These are phyloP conservation scores for Diplodia seriata DNA, from an alignment of 2,329 filamentous ascomycete species.

Conservation along the genomic window DNA sequence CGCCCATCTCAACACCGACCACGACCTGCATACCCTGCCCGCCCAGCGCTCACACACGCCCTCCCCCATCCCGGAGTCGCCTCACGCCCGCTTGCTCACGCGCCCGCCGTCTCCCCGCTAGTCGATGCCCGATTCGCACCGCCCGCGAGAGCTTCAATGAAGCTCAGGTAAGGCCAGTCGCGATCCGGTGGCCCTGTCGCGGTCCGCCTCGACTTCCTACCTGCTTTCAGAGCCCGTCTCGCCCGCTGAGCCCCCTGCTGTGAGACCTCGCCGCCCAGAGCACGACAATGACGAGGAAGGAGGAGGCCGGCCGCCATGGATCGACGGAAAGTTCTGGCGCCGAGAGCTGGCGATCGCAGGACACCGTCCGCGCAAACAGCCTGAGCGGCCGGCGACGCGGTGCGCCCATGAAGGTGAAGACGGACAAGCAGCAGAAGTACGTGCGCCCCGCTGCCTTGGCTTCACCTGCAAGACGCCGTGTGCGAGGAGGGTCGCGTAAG, in stretches of 20 bases:
- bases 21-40: constrained; percentile 27
- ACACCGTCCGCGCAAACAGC: constrained; percentile 62
- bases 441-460: constrained; percentile 40
- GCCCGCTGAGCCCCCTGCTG: constrained; percentile 27
- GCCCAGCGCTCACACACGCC: constrained; percentile 23
- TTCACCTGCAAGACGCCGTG: constrained; percentile 20
- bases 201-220: constrained; percentile 32
- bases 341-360: constrained; percentile 70
- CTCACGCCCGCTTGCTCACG: constrained; percentile 16
- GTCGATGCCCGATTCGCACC: constrained; percentile 30
- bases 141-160: constrained; percentile 32
- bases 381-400: constrained; percentile 42
- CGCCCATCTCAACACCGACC: constrained; percentile 31
- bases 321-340: constrained; percentile 70
- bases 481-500: constrained; percentile 24
- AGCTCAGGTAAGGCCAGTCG: constrained; percentile 32
- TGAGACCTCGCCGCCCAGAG: constrained; percentile 30
- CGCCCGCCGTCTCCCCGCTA: constrained; percentile 21
- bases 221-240: constrained; percentile 33
- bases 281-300: constrained; percentile 68
- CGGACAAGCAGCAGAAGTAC: constrained; percentile 61
- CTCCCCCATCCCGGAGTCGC: constrained; percentile 25
- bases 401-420: constrained; percentile 59
- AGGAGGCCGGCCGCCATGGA: constrained; percentile 68
- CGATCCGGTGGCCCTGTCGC: constrained; percentile 32